Base-by-base conservation (phyloP, 2,329 filamentous ascomycete species). In the Alternaria gansuensis region DNA sequence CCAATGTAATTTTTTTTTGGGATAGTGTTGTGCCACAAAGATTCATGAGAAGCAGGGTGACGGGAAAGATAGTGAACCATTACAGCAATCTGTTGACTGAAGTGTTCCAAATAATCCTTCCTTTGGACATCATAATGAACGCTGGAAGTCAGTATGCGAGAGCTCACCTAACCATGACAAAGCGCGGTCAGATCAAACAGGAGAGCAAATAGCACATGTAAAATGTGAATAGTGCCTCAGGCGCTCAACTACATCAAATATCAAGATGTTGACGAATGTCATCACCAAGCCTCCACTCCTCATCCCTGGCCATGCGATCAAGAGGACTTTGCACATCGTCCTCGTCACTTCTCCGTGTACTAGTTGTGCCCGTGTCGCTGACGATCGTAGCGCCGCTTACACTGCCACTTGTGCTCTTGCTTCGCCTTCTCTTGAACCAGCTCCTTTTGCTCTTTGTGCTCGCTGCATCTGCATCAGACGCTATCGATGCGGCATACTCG, bases 201-300 rank as follows among this genome's bases (percentile, higher is more conserved):
- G 23, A 43, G 17, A 6, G 23, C 24, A 45, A 33, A 36, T 11
- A 53, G 37, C 29, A 34, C 44, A 36, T 36, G 23, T 34, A 34
- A 23, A 33, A 26, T 24, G 29, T 34, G 29, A 48, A 48, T 6
- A 8, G 31, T 34, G 23, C 44, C 24, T 36, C 44, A 17, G 45
- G 14, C 37, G 37, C n/a, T 13, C 23, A 6, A n/a, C 33, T 26
- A 36, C 31, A 29, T 57, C 52, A 57, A 2, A 75, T 67, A 76
- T 94, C 92, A 66, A 96, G 80, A 31, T 88, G 90, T 90, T 96
- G 95, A 70, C 89, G 84, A 24, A 90, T 87, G 72, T 96, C 92
- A 74, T 97, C 93, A 1, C 91, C 90, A 49, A 96, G 85, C 0
- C 91, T 91, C 88, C 92, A 93, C 69, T 87, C 85, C 59, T 80